These are phyloP conservation scores for Sarocladium strictum DNA, from an alignment of 2,329 filamentous ascomycete species.

Conservation along the genomic window DNA sequence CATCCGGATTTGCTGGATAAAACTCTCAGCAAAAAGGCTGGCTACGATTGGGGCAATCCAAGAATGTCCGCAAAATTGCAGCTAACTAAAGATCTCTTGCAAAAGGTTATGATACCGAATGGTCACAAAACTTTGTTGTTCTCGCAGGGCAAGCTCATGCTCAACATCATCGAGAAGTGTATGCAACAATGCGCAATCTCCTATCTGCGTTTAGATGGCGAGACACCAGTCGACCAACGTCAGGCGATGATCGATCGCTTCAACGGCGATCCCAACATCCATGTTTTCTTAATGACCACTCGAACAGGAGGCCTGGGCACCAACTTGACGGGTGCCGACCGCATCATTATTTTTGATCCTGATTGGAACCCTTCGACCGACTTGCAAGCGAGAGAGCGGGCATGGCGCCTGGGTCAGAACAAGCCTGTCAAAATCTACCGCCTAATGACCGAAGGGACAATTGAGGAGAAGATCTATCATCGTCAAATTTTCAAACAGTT, in stretches of 20 bases:
- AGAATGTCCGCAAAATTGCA: constrained; percentile 92
- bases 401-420: constrained; percentile 94
- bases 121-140: constrained; percentile 93
- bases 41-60: constrained; percentile 71
- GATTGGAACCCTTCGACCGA: constrained; percentile 99
- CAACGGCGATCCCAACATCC: constrained; percentile 71
- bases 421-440: constrained; percentile 93
- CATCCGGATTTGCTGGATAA: constrained; percentile 84
- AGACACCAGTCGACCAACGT: constrained; percentile 80
- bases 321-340: constrained; percentile 89
- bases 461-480: constrained; percentile 99
- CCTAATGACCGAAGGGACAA: constrained; percentile 95
- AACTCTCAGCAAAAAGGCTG: constrained; percentile 44
- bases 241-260: constrained; percentile 89
- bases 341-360: constrained; percentile 96
- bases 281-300: constrained; percentile 90
- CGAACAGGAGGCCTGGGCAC: constrained; percentile 92
- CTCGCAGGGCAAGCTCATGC: constrained; percentile 89
- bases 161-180: constrained; percentile 86
- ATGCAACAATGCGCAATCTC: constrained; percentile 64
- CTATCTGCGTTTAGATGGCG: constrained; percentile 89
- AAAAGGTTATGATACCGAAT: constrained; percentile 75
- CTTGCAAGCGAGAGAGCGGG: constrained; percentile 87
- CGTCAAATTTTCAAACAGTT: constrained; percentile 99
- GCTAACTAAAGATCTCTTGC: constrained; percentile 79